Evolutionary conservation across 1,284 basidiomycete genomes (phyloP).

Genomic region (Bjerkandera adusta): DNA sequence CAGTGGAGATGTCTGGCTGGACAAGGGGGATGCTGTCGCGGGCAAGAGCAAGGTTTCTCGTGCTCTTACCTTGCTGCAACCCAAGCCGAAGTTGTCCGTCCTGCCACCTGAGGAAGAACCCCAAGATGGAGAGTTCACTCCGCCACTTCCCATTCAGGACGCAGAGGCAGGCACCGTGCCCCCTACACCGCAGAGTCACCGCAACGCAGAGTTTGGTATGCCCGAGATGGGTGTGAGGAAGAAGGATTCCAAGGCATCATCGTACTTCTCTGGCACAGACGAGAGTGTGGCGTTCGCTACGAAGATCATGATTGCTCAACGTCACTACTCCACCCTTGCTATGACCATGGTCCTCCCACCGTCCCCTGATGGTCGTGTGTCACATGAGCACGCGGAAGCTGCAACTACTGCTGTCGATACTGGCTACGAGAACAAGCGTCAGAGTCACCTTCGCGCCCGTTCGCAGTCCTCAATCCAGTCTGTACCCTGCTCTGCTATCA

Average conservation of each 20-base stretch:
- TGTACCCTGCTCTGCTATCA: conserved; percentile 43
- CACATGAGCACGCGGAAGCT: conserved; percentile 30
- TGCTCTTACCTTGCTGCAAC: conserved; percentile 54
- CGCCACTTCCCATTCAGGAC: conserved; percentile 35
- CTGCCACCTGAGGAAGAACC: conserved; percentile 49
- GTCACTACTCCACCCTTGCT: conserved; percentile 65
- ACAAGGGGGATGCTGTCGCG: conserved; percentile 63
- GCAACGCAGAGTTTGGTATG: conserved; percentile 50
- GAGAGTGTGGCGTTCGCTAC: conserved; percentile 50
- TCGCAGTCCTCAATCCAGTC: conserved; percentile 46
- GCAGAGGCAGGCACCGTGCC: conserved; percentile 34
- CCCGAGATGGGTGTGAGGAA: conserved; percentile 34
- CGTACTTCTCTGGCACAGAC: conserved; percentile 47
- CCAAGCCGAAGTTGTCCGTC: conserved; percentile 63
- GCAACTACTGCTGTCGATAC: conserved; percentile 28
- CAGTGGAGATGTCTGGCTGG: conserved; percentile 68
- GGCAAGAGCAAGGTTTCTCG: conserved; percentile 58
- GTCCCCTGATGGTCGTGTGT: conserved; percentile 40
- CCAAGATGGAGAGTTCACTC: conserved; percentile 37
- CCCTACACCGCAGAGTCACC: conserved; percentile 50
- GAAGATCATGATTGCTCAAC: conserved; percentile 64
- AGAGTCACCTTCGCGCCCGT: conserved; percentile 37
- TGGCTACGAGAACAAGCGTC: conserved; percentile 18
- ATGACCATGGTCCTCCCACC: conserved; percentile 55
- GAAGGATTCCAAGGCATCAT: conserved; percentile 52